Conservation (phyloP, 768 basidiomycete genomes). For the Termitomyces sp. region DNA sequence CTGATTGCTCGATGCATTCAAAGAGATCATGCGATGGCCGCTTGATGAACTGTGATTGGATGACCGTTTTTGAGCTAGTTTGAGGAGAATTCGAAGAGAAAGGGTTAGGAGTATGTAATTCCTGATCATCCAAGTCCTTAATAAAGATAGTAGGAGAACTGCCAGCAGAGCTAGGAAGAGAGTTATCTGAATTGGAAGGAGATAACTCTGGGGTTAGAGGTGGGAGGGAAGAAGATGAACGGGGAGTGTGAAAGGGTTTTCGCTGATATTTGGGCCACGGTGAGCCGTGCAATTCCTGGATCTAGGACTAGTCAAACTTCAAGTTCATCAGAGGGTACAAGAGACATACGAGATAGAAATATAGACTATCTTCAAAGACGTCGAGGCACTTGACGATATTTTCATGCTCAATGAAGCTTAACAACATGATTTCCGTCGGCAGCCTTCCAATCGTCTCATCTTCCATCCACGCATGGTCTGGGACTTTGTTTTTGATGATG, state of each 20-base stretch:
- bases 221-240: conserved; percentile 21
- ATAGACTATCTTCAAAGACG: conserved; percentile 76
- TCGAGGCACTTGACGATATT: conserved; percentile 83
- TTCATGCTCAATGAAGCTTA: conserved; percentile 69
- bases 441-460: conserved; percentile 58
- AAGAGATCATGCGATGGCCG: conserved; percentile 90
- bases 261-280: conserved; percentile 66
- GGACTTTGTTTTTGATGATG: conserved; percentile 76
- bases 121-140: conserved; percentile 4
- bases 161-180: conserved; percentile 36
- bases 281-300: conserved; percentile 89
- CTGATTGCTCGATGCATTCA: conserved; percentile 89
- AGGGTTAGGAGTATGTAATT: not conserved
- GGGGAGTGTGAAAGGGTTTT: conserved; percentile 17
- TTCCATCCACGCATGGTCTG: conserved; percentile 55
- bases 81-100: conserved; percentile 8
- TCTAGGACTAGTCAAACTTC: conserved; percentile 35
- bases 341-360: conserved; percentile 78
- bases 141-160: conserved; percentile 29
- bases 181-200: conserved; percentile 47
- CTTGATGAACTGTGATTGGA: conserved; percentile 47
- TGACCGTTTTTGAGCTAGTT: conserved; percentile 14
- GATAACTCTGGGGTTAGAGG: conserved; percentile 51
- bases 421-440: conserved; percentile 78
- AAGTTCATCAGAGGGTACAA: not conserved